Conservation (phyloP, 345 rosid genomes). For the Citrus glauca region DNA sequence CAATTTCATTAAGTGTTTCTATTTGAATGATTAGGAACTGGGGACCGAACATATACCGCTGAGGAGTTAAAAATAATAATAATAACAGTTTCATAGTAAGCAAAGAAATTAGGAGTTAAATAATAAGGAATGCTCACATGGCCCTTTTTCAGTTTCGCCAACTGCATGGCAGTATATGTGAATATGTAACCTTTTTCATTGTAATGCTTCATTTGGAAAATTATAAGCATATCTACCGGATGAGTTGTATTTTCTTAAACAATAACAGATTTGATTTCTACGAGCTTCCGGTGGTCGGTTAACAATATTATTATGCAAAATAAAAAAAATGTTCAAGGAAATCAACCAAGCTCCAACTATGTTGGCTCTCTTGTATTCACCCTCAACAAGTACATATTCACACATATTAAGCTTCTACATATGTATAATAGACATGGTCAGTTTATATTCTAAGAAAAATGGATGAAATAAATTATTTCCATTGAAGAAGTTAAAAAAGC, state of each 20-base stretch:
- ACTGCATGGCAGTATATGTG: background rate
- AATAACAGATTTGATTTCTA: background rate
- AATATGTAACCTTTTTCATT: background rate
- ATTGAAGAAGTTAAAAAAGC: slow-evolving; percentile 16
- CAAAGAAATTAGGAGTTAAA: background rate
- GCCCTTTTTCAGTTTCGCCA: background rate
- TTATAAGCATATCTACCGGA: background rate
- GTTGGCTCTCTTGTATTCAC: background rate
- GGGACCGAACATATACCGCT: background rate
- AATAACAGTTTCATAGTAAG: background rate
- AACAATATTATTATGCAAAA: background rate
- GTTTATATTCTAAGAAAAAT: background rate
- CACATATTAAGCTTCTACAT: background rate
- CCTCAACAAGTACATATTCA: background rate
- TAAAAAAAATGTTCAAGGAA: background rate
- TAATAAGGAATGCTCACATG: background rate
- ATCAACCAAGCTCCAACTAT: background rate
- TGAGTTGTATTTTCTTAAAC: background rate
- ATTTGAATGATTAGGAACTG: background rate
- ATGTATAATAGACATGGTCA: background rate
- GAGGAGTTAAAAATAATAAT: background rate
- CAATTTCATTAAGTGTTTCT: background rate
- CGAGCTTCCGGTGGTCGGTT: background rate
- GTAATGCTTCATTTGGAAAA: background rate
- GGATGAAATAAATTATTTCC: slow-evolving; percentile 1